Percentiles rank a stretch among this genome's conserved stretches.
phyloP scores from a whole-genome alignment of 768 basidiomycete species.

The Rhizopogon vesiculosus region DNA sequence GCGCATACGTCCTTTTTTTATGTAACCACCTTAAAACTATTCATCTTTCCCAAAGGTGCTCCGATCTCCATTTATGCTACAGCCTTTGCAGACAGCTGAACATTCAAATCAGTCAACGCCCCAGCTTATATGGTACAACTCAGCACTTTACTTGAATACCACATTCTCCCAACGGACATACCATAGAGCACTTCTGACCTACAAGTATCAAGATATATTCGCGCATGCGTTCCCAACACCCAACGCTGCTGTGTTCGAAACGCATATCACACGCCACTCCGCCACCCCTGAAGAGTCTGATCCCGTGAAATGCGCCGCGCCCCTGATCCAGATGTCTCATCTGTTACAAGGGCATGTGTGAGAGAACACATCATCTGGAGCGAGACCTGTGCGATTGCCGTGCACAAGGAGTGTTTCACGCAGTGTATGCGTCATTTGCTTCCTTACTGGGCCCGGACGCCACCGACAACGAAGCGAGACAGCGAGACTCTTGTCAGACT shows the following conservation, averaged over 20 bases:
- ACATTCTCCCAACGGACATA: background rate
- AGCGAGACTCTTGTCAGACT: too few species aligned
- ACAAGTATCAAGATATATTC: background rate
- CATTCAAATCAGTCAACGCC: constrained; percentile 16
- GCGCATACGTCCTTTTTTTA: constrained; percentile 29
- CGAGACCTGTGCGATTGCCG: constrained; percentile 59
- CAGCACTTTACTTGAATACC: background rate
- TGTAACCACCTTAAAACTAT: background rate
- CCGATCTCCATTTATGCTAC: background rate
- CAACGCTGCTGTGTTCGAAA: constrained; percentile 55
- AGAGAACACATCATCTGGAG: constrained; percentile 54
- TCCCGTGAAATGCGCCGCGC: constrained; percentile 26
- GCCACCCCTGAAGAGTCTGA: constrained; percentile 9
- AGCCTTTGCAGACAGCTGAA: background rate
- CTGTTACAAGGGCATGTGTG: constrained; percentile 69
- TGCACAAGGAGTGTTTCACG: constrained; percentile 71
- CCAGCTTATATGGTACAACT: constrained; percentile 17
- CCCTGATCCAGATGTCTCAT: constrained; percentile 70
- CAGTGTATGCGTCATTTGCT: constrained; percentile 50
- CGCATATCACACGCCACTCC: constrained; percentile 52
- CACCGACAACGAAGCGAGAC: too few species aligned
- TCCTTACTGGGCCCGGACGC: background rate
- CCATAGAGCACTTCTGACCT: background rate
- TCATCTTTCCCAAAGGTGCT: background rate
- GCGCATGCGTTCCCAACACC: constrained; percentile 62